Base-by-base conservation (phyloP, 345 rosid genomes). In the Camelina sativa region DNA sequence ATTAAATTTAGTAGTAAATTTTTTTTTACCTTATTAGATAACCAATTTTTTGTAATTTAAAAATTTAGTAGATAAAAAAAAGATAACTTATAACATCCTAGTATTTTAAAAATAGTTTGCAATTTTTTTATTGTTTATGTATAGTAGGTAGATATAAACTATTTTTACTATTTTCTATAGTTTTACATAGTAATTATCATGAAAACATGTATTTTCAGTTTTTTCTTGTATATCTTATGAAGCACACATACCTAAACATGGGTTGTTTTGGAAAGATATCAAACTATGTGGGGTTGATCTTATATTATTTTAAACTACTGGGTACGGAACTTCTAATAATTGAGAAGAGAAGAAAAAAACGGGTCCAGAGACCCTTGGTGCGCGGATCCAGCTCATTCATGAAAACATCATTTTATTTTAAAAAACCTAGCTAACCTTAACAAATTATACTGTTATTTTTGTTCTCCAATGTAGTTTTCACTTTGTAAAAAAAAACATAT, bases 331-430 rank as follows among this genome's bases (percentile, higher is more conserved):
- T 71, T 59, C 43, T 9, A 72, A 72, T 22, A 71, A 62, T 76
- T 71, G 76, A 37, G 34, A 6, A 9, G 40, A 34, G 8, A 32
- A 7, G 7, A 6, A 1, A 32, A 66, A 70, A 74, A 84, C 76
- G 87, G 86, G 89, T 47, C 91, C 72, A 65, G 12, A 82, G 82
- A 68, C 75, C 81, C 82, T 80, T 34, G 79, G 78, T 78, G 89
- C 74, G 91, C 86, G 94, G 91, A 87, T 91, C 91, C 94, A 88
- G 89, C 92, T 87, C 94, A 87, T 66, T 55, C 79, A 61, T 66
- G 48, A 28, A 71, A 48, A 55, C 41, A 55, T 56, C 48, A 55
- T 48, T 62, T 34, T 28, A 4, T 28, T 4, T 1, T 1, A 6
- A 34, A 32, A 34, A 34, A 7, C 28, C 28, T 25, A 25, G 28